Evolutionary conservation across 2,329 filamentous ascomycete genomes (phyloP), one percentile per base, ranked within the genome.

Genomic region (Pleoardoris graminearum): DNA sequence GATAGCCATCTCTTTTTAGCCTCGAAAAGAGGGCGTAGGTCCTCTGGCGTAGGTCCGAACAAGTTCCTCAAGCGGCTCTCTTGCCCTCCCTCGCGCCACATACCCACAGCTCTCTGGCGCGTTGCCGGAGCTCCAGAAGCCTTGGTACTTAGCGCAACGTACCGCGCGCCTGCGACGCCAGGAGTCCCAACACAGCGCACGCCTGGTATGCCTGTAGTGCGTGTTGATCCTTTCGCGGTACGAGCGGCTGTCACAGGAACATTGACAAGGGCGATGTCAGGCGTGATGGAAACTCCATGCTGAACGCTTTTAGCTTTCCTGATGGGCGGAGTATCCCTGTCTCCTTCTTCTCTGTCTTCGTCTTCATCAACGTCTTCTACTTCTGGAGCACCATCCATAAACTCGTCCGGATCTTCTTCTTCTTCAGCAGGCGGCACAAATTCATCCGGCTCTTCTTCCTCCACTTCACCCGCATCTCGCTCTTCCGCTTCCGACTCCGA

Each of bases 1-100:
- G 73, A 57, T 0, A 70, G 71, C 82, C 82, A 86, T 42, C 75
- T 73, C 49, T 82, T 77, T 48, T 80, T 75, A 14, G 78, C 76
- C 56, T 75, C 70, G 6, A 82, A 52, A 4, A 80, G 67, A 8
- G 78, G 74, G 16, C 74, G 67, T n/a, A 82, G 61, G 53, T 84
- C 82, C 16, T 79, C 75, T 12, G 74, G 63, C 22, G 75, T 76
- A 2, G 78, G 75, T 4, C 83, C 82, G 67, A 82, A 84, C 1
- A 79, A 73, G 47, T 78, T 69, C 53, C 75, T 76, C 51, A 81
- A 63, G 47, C 79, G 75, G n/a, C 74, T 68, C 37, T 73, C 66
- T 45, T 67, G 63, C 2, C 69, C 68, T 21, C 67, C 67, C 23
- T 63, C 65, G 25, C 60, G 62, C 56, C 67, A 71, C 19, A 72